Evolutionary conservation across 306 rosid genomes (phyloP).

Genomic region (Carpinus viminea): DNA sequence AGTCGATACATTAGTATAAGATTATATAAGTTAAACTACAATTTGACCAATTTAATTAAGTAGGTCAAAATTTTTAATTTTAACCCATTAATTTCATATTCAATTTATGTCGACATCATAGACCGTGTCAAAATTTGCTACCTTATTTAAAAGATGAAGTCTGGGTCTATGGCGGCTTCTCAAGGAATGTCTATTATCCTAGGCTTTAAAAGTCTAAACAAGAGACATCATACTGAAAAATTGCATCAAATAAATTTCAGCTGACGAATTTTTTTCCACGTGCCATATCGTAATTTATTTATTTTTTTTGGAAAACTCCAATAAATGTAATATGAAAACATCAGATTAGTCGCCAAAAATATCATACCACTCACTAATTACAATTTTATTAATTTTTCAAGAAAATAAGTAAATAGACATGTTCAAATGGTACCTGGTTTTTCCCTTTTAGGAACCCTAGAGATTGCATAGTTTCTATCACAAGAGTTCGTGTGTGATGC

Average conservation of each 20-base stretch:
- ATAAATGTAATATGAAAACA: background rate
- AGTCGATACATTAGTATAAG: no score
- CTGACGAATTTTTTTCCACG: background rate
- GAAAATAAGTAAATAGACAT: background rate
- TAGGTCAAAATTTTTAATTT: no score
- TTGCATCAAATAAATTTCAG: background rate
- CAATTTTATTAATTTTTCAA: background rate
- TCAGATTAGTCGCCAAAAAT: background rate
- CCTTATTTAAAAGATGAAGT: no score
- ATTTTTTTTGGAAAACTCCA: background rate
- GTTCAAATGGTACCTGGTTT: background rate
- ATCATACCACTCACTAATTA: background rate
- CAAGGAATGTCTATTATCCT: no score
- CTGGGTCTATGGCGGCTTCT: no score
- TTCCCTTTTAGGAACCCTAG: background rate
- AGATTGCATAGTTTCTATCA: background rate
- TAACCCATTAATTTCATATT: no score
- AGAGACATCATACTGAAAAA: background rate
- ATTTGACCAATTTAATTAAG: no score
- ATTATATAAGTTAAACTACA: no score
- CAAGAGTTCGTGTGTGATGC: background rate
- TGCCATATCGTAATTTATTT: no score
- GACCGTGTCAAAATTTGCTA: no score
- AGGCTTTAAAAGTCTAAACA: no score
- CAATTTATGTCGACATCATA: no score